phyloP scores from a whole-genome alignment of 179 eudicot genomes.

The Nepenthes alata region DNA sequence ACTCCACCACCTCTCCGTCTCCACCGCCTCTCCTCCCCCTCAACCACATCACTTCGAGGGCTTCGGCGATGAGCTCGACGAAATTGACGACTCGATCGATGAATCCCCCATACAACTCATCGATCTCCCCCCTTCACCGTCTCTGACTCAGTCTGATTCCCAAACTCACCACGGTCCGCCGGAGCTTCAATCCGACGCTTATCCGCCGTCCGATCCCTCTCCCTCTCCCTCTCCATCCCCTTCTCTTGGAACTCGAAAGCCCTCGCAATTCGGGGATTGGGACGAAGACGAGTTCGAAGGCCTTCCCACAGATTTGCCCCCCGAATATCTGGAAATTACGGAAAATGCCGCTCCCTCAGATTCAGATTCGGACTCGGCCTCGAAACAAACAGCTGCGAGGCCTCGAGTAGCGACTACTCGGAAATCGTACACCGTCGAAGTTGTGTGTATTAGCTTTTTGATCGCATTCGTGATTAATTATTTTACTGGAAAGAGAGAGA shows the following conservation, averaged over 20 bases:
- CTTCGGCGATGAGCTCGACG: constrained; percentile 65
- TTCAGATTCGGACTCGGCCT: constrained; percentile 2
- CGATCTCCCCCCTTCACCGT: constrained; percentile 28
- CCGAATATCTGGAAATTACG: constrained; percentile 2
- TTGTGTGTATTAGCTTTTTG: constrained; percentile 42
- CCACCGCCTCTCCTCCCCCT: constrained; percentile 22
- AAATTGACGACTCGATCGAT: constrained; percentile 24
- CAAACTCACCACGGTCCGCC: constrained; percentile 36
- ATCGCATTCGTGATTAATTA: constrained; percentile 47
- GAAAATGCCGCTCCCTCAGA: constrained; percentile 14
- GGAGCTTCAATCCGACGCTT: constrained; percentile 10
- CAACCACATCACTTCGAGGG: constrained; percentile 63
- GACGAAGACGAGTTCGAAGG: constrained; percentile 97
- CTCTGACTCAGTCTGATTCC: constrained; percentile 34
- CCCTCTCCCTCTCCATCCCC: constrained; percentile 6
- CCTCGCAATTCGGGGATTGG: constrained; percentile 44
- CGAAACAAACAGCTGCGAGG: constrained; percentile 2
- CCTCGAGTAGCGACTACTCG: constrained; percentile 1
- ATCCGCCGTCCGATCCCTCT: constrained; percentile 25
- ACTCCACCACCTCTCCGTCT: constrained; percentile 27
- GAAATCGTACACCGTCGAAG: constrained; percentile 40
- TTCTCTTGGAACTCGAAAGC: constrained; percentile 1
- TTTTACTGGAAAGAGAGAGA: constrained; percentile 62
- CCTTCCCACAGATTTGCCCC: constrained; percentile 23
- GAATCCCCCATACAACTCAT: constrained; percentile 26